Conservation (phyloP, 768 basidiomycete species). For the Cantharellus cinnabarinus region DNA sequence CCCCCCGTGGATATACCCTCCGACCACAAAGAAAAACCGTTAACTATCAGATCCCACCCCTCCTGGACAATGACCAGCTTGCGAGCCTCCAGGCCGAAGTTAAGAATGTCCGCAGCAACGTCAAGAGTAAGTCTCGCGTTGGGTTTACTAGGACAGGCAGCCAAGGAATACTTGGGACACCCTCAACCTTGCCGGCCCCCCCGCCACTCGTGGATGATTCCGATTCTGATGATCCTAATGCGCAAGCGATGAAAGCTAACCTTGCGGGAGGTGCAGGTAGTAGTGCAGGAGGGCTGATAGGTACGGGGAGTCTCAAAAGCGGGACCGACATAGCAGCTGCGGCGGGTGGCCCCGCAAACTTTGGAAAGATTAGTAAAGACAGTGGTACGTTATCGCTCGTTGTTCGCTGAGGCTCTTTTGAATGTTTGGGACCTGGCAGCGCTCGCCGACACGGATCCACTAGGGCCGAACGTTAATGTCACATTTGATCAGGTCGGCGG, state of each 20-base stretch:
- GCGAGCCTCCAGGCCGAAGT: slow-evolving; percentile 13
- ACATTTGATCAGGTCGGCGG: slow-evolving; percentile 96
- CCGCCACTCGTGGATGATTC: slow-evolving; percentile 2
- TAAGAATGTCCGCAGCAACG: slow-evolving; percentile 12
- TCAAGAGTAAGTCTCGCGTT: slow-evolving; percentile 38
- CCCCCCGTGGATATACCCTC: slow-evolving; percentile 35
- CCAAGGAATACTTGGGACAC: slow-evolving; percentile 20
- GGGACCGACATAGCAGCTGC: slow-evolving; percentile 37
- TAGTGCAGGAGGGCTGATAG: slow-evolving; percentile 30
- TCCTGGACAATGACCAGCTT: slow-evolving; percentile 34
- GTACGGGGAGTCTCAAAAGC: slow-evolving; percentile 2
- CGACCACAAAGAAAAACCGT: slow-evolving; percentile 37
- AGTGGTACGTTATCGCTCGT: slow-evolving; percentile 19
- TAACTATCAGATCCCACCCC: slow-evolving; percentile 68
- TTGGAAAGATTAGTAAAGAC: slow-evolving; percentile 68
- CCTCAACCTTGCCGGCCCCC: neutral
- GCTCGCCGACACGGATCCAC: slow-evolving; percentile 85
- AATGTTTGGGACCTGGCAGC: slow-evolving; percentile 22
- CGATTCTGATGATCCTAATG: slow-evolving; percentile 53
- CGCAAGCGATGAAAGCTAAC: slow-evolving; percentile 50
- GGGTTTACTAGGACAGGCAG: slow-evolving; percentile 39
- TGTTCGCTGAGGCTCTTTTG: slow-evolving; percentile 3
- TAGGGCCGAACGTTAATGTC: slow-evolving; percentile 81
- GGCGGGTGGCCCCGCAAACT: slow-evolving; percentile 63
- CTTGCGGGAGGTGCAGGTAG: slow-evolving; percentile 19